phyloP scores from a whole-genome alignment of 2,329 filamentous ascomycete species.

The Pestalotiopsis sp. region DNA sequence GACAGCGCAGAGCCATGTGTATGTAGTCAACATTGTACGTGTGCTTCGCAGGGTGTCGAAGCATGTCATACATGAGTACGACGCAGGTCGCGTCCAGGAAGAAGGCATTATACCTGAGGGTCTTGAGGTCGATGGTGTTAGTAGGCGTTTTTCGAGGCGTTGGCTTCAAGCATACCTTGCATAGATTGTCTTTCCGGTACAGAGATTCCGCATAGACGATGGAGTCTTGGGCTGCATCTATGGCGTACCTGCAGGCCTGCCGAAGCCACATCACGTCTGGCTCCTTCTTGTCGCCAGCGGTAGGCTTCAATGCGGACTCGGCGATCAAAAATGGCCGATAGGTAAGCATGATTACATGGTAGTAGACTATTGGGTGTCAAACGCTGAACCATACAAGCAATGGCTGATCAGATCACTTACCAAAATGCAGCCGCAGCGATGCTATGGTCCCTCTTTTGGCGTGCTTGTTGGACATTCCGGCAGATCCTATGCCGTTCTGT shows the following conservation, averaged over 20 bases:
- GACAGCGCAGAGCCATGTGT: constrained; percentile 25
- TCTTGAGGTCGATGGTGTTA: not conserved
- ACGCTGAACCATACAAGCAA: not conserved
- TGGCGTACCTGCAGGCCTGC: constrained; percentile 31
- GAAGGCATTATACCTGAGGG: constrained; percentile 25
- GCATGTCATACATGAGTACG: constrained; percentile 31
- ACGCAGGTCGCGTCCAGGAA: constrained; percentile 32
- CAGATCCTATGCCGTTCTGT: constrained; percentile 21
- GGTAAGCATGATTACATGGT: constrained; percentile 24
- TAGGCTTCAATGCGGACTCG: constrained; percentile 22
- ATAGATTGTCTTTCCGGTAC: constrained; percentile 17
- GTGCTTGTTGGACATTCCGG: constrained; percentile 6
- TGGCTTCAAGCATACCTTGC: constrained; percentile 12
- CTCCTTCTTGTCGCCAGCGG: constrained; percentile 4
- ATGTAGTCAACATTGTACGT: constrained; percentile 32
- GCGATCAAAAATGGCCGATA: constrained; percentile 30
- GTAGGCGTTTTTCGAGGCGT: not conserved
- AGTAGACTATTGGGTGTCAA: constrained; percentile 18
- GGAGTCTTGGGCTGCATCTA: constrained; percentile 32
- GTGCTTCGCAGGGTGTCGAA: constrained; percentile 30
- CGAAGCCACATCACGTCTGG: constrained; percentile 30
- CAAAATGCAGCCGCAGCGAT: constrained; percentile 21
- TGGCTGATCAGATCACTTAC: constrained; percentile 4
- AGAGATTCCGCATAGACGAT: constrained; percentile 22
- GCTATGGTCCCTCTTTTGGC: constrained; percentile 12